Evolutionary conservation across 805 yeast species (phyloP).

Genomic region (Yueomyces sp.): DNA sequence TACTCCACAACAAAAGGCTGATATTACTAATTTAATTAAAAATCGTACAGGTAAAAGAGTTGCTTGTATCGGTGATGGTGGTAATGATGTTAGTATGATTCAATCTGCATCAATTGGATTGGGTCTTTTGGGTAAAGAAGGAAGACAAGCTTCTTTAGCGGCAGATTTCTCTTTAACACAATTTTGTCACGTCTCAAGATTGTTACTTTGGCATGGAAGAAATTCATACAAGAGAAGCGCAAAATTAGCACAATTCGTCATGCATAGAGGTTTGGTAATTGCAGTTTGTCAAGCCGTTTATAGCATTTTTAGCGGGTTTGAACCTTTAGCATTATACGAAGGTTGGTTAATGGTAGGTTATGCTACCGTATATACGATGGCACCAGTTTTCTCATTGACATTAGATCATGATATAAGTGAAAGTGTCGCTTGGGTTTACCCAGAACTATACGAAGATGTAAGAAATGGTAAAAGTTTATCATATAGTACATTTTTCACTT

Average conservation of each 20-base stretch:
- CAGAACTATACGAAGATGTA: conserved; percentile 87
- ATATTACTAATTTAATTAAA: conserved; percentile 72
- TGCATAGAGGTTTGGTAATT: conserved; percentile 88
- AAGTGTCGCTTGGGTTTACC: conserved; percentile 75
- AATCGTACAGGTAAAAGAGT: conserved; percentile 76
- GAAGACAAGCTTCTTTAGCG: conserved; percentile 91
- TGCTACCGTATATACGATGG: conserved; percentile 95
- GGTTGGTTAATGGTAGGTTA: conserved; percentile 99
- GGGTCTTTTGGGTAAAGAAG: conserved; percentile 98
- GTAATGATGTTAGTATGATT: conserved; percentile 97
- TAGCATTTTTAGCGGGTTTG: conserved; percentile 75
- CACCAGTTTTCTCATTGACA: conserved; percentile 90
- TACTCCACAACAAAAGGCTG: conserved; percentile 97
- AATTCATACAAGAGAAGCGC: conserved; percentile 94
- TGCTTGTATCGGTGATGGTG: conserved; percentile 98
- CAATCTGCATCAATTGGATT: conserved; percentile 98
- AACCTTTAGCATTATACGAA: conserved; percentile 86
- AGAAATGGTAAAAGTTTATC: conserved; percentile 81
- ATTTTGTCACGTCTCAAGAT: conserved; percentile 75
- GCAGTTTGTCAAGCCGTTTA: conserved; percentile 92
- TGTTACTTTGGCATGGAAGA: conserved; percentile 94
- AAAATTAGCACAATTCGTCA: conserved; percentile 86
- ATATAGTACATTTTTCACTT: conserved; percentile 74
- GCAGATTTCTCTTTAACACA: conserved; percentile 94
- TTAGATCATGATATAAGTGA: conserved; percentile 86